These are phyloP conservation scores for Aureobasidium vineae DNA, from an alignment of 2,329 filamentous ascomycete species.

Conservation along the genomic window DNA sequence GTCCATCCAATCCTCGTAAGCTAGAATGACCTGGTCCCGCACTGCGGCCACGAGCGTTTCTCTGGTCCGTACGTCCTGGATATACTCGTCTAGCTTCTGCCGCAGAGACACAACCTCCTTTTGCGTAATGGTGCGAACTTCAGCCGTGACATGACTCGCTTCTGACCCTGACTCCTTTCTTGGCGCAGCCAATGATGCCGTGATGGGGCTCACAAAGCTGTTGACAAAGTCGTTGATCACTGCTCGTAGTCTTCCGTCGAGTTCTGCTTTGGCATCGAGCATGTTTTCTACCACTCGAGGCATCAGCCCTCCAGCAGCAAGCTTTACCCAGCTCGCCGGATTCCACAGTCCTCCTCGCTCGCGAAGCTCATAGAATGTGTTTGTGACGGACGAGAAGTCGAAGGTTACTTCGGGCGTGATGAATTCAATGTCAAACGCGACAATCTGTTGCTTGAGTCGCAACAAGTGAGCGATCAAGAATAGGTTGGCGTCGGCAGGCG, in stretches of 20 bases:
- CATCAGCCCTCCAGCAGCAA: slow-evolving; percentile 54
- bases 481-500: slow-evolving; percentile 72
- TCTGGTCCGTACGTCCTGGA: slow-evolving; percentile 63
- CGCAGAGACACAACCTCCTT: slow-evolving; percentile 58
- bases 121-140: slow-evolving; percentile 56
- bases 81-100: slow-evolving; percentile 58
- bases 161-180: slow-evolving; percentile 19
- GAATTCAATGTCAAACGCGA: slow-evolving; percentile 90
- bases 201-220: slow-evolving; percentile 58
- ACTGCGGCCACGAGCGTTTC: slow-evolving; percentile 67
- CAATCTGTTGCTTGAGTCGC: slow-evolving; percentile 90
- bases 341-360: slow-evolving; percentile 66
- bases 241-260: slow-evolving; percentile 60
- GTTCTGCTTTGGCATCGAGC: slow-evolving; percentile 67
- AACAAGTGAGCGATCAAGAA: slow-evolving; percentile 95
- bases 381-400: slow-evolving; percentile 64
- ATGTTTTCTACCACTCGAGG: slow-evolving; percentile 69
- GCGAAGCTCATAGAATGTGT: slow-evolving; percentile 66
- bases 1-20: slow-evolving; percentile 65
- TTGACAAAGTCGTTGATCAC: slow-evolving; percentile 67
- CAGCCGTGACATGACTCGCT: slow-evolving; percentile 38
- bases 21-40: slow-evolving; percentile 60
- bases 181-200: slow-evolving; percentile 45
- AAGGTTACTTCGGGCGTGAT: slow-evolving; percentile 64
- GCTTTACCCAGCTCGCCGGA: slow-evolving; percentile 59